phyloP scores from a whole-genome alignment of 2,329 filamentous ascomycete species.

The Thielaviopsis musarum region DNA sequence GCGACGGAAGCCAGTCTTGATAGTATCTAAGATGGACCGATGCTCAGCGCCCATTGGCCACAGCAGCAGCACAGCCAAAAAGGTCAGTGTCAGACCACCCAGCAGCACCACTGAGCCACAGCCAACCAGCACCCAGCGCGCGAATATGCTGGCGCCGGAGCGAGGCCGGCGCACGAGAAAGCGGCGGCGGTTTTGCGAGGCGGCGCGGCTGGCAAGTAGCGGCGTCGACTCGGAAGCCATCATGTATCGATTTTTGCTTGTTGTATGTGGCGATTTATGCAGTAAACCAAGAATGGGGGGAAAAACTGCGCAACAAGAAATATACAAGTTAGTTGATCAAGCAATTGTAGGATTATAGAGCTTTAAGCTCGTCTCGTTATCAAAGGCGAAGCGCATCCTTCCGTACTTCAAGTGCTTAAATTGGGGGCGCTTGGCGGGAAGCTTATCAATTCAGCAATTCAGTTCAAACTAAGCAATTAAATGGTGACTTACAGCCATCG shows the following conservation, averaged over 20 bases:
- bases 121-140: slow-evolving; percentile 1
- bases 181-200: not conserved
- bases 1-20: slow-evolving; percentile 1
- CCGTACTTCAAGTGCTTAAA: no score
- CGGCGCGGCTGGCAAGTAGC: not conserved
- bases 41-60: not conserved
- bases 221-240: not conserved
- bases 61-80: not conserved
- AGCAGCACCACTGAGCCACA: not conserved
- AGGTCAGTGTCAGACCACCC: not conserved
- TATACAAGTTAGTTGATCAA: no score
- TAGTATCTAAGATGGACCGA: not conserved
- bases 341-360: no score
- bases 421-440: no score
- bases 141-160: not conserved
- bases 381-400: no score
- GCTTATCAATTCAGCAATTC: no score
- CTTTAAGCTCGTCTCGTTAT: no score
- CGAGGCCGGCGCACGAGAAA: not conserved
- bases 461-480: no score
- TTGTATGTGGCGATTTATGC: not conserved
- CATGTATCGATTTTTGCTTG: not conserved
- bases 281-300: not conserved
- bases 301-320: no score
- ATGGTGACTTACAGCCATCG: no score